Conservation (phyloP, 805 yeast genomes). For the Sungouiella blattae region DNA sequence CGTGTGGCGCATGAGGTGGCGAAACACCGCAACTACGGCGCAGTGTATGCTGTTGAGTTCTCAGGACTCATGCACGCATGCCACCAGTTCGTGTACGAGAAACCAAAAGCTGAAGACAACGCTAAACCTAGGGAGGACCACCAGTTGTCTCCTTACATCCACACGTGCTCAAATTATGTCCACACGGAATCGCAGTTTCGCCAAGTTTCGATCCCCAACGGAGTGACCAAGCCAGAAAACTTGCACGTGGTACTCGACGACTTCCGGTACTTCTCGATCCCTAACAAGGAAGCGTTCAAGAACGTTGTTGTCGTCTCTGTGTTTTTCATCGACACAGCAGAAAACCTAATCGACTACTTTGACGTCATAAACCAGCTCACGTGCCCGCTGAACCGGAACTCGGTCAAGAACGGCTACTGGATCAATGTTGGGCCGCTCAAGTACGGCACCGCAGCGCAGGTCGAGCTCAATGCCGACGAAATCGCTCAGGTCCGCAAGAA, state of each 20-base stretch:
- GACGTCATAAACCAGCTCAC: slow-evolving; percentile 53
- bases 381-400: slow-evolving; percentile 25
- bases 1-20: slow-evolving; percentile 67
- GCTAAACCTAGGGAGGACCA: background rate
- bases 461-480: slow-evolving; percentile 75
- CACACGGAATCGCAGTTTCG: slow-evolving; percentile 49
- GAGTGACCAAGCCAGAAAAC: slow-evolving; percentile 40
- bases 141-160: slow-evolving; percentile 34
- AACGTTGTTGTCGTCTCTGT: slow-evolving; percentile 60
- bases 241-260: slow-evolving; percentile 55
- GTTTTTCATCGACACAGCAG: slow-evolving; percentile 91
- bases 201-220: slow-evolving; percentile 27
- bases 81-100: slow-evolving; percentile 52
- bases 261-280: slow-evolving; percentile 51
- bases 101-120: slow-evolving; percentile 1
- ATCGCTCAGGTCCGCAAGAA: slow-evolving; percentile 45
- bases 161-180: slow-evolving; percentile 65
- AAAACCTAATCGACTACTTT: slow-evolving; percentile 72
- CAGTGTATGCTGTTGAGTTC: slow-evolving; percentile 72
- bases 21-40: slow-evolving; percentile 32
- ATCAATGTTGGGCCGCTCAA: slow-evolving; percentile 89
- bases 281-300: slow-evolving; percentile 27
- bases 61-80: slow-evolving; percentile 74
- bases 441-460: slow-evolving; percentile 81
- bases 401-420: slow-evolving; percentile 60